Conservation (phyloP, 2,329 filamentous ascomycete genomes). For the Aspergillus candidus region DNA sequence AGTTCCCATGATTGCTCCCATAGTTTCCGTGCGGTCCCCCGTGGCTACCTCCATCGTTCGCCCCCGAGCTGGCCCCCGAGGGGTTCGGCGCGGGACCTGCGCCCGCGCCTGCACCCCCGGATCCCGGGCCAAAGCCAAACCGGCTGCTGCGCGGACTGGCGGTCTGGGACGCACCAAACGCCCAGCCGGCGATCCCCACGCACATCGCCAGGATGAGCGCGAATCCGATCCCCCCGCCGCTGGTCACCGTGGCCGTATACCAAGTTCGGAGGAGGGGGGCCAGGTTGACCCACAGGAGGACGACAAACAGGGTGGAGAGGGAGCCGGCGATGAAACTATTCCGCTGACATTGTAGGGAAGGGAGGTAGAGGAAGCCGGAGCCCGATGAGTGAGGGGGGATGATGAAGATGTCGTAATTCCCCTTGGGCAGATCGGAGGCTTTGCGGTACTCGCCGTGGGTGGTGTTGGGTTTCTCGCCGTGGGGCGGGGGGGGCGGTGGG, state of each 20-base stretch:
- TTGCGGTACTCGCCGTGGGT: constrained; percentile 47
- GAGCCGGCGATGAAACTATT: constrained; percentile 91
- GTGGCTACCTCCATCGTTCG: constrained; percentile 19
- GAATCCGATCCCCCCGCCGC: constrained; percentile 69
- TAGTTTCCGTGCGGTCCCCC: constrained; percentile 23
- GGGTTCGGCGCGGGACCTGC: constrained; percentile 20
- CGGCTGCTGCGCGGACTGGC: constrained; percentile 27
- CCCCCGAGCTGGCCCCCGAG: constrained; percentile 13
- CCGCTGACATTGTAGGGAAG: constrained; percentile 74
- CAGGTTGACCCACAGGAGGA: constrained; percentile 66
- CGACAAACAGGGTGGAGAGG: constrained; percentile 64
- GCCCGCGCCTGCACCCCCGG: constrained; percentile 15
- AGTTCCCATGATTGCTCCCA: constrained; percentile 21
- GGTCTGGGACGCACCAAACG: constrained; percentile 58
- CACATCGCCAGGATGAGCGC: constrained; percentile 60
- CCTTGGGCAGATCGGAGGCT: constrained; percentile 63
- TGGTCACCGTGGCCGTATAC: constrained; percentile 63
- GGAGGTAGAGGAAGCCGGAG: constrained; percentile 87
- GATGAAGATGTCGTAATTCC: constrained; percentile 96
- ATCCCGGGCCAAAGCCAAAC: constrained; percentile 1
- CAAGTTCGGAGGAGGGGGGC: constrained; percentile 68
- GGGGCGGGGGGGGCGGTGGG: constrained; percentile 71
- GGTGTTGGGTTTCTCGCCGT: constrained; percentile 70
- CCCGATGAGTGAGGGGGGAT: constrained; percentile 88
- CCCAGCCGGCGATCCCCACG: constrained; percentile 74